Evolutionary conservation across 2,329 filamentous ascomycete genomes (phyloP).

Genomic region (Tolypocladium album): DNA sequence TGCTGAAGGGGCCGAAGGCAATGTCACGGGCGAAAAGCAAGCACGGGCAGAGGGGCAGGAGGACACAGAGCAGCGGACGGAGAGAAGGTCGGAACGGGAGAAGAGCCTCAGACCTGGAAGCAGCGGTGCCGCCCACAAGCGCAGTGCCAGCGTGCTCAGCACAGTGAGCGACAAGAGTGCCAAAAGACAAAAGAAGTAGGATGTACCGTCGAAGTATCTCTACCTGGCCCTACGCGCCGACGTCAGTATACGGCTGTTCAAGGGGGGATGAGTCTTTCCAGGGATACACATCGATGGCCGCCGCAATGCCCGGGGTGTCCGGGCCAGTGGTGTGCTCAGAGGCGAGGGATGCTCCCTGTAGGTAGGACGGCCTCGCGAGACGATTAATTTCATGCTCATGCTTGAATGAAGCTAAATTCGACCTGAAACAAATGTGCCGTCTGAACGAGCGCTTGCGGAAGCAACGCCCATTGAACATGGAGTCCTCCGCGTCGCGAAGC

Average conservation of each 20-base stretch:
- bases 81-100: slow-evolving; percentile 15
- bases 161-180: slow-evolving; percentile 52
- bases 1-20: slow-evolving; percentile 8
- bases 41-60: slow-evolving; percentile 2
- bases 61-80: slow-evolving; percentile 16
- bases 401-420: background rate
- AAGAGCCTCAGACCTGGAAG: slow-evolving; percentile 23
- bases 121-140: slow-evolving; percentile 48
- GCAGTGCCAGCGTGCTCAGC: slow-evolving; percentile 75
- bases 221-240: slow-evolving; percentile 9
- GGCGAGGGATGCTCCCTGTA: background rate
- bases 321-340: background rate
- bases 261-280: background rate
- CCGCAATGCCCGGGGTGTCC: background rate
- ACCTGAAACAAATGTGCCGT: background rate
- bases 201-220: slow-evolving; percentile 12
- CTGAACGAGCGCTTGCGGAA: background rate
- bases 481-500: background rate
- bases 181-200: slow-evolving; percentile 44
- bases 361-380: background rate
- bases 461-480: background rate
- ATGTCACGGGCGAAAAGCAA: slow-evolving; percentile 2
- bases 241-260: background rate
- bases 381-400: background rate
- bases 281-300: background rate